Evolutionary conservation across 2,329 filamentous ascomycete genomes (phyloP).

Genomic region (Aspergillus ibericus): DNA sequence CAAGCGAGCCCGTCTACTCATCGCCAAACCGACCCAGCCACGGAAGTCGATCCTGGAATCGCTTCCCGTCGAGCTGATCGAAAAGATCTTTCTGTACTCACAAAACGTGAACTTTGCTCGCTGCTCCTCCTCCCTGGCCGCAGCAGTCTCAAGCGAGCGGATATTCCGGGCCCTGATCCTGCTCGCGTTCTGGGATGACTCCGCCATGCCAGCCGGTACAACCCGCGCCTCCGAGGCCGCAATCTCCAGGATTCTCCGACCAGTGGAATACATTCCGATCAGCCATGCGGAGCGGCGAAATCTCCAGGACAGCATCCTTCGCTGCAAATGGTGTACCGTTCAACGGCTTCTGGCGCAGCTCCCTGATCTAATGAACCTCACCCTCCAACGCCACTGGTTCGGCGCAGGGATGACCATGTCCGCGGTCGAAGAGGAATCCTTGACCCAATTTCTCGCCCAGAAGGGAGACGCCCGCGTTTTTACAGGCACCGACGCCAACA

Average conservation of each 20-base stretch:
- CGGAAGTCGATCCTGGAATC: constrained; percentile 41
- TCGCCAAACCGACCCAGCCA: constrained; percentile 6
- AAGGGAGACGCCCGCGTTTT: constrained; percentile 19
- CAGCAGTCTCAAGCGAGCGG: constrained; percentile 40
- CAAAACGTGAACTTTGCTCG: constrained; percentile 48
- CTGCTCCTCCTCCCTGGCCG: constrained; percentile 43
- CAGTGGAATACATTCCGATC: constrained; percentile 36
- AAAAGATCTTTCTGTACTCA: constrained; percentile 53
- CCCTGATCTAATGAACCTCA: constrained; percentile 35
- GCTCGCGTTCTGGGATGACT: constrained; percentile 42
- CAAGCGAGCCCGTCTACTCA: constrained; percentile 17
- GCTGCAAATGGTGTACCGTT: constrained; percentile 43
- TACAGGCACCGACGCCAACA: constrained; percentile 14
- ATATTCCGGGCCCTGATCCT: constrained; percentile 44
- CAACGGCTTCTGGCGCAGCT: constrained; percentile 35
- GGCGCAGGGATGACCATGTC: constrained; percentile 25
- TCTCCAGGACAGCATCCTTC: constrained; percentile 38
- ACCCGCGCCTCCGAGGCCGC: constrained; percentile 7
- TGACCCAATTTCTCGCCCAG: constrained; percentile 24
- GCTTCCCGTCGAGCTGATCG: constrained; percentile 53
- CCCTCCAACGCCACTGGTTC: constrained; percentile 37
- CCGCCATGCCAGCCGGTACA: neutral
- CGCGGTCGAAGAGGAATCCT: constrained; percentile 10
- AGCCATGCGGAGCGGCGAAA: constrained; percentile 25
- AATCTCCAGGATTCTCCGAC: constrained; percentile 35